Percentiles rank a stretch among this genome's conserved stretches.
Evolutionary conservation across 352 stramenopile genomes (phyloP).

Genomic region (Phytophthora ramorum): DNA sequence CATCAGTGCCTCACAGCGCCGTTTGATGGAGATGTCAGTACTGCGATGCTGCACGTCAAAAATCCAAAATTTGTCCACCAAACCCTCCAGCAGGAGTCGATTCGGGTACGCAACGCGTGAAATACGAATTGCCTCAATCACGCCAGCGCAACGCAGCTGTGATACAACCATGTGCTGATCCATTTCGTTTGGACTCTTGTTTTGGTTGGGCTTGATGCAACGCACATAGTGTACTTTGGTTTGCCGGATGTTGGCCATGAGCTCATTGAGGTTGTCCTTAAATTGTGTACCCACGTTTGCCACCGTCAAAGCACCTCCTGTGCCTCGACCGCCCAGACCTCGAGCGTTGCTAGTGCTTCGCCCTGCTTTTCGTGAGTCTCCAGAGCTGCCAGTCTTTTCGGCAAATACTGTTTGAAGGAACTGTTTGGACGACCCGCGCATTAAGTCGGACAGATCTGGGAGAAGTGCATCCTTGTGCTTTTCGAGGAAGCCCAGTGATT

Average conservation of each 20-base stretch:
- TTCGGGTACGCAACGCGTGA: slow-evolving; percentile 98
- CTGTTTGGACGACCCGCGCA: slow-evolving; percentile 68
- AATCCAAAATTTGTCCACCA: slow-evolving; percentile 85
- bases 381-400: slow-evolving; percentile 37
- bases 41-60: slow-evolving; percentile 56
- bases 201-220: slow-evolving; percentile 99
- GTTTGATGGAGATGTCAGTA: slow-evolving; percentile 47
- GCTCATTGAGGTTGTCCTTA: slow-evolving; percentile 91
- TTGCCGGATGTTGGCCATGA: slow-evolving; percentile 94
- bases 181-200: slow-evolving; percentile 90
- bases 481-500: slow-evolving; percentile 93
- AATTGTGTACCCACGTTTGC: slow-evolving; percentile 84
- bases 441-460: slow-evolving; percentile 92
- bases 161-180: slow-evolving; percentile 94
- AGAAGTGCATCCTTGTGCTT: slow-evolving; percentile 96
- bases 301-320: slow-evolving; percentile 57
- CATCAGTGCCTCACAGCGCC: slow-evolving; percentile 67
- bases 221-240: slow-evolving; percentile 98
- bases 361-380: slow-evolving; percentile 20
- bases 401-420: slow-evolving; percentile 68
- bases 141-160: slow-evolving; percentile 97
- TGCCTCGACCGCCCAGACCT: slow-evolving; percentile 40
- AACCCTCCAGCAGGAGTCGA: slow-evolving; percentile 89
- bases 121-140: slow-evolving; percentile 99
- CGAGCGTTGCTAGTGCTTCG: slow-evolving; percentile 33